Conservation (phyloP, 805 yeast species). For the Torulaspora maleeae region DNA sequence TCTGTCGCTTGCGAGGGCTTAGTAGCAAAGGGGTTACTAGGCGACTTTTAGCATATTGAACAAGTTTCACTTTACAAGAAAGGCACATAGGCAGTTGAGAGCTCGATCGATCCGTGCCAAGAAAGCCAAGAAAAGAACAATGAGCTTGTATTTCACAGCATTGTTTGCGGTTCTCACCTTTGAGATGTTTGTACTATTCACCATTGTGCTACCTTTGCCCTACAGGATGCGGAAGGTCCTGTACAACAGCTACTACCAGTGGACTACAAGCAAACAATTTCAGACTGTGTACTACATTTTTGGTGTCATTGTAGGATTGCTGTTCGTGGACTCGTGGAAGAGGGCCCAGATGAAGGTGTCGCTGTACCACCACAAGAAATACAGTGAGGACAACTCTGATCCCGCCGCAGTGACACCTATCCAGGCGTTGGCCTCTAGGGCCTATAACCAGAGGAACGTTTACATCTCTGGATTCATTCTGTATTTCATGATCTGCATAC, state of each 20-base stretch:
- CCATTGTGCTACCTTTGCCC: conserved; percentile 55
- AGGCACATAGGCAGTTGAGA: not conserved
- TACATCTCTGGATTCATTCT: conserved; percentile 61
- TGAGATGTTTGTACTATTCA: conserved; percentile 48
- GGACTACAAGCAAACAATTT: conserved; percentile 39
- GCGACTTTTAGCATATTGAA: not conserved
- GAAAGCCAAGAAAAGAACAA: conserved; percentile 4
- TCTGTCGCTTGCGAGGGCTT: not conserved
- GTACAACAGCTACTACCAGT: conserved; percentile 36
- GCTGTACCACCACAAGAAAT: conserved; percentile 21
- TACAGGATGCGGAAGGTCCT: conserved; percentile 42
- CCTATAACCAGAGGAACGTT: conserved; percentile 59
- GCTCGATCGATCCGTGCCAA: not conserved
- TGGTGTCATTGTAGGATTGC: conserved; percentile 41
- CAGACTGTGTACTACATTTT: conserved; percentile 44
- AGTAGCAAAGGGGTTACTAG: not conserved
- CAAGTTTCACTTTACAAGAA: not conserved
- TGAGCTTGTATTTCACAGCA: conserved; percentile 35
- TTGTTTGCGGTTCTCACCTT: conserved; percentile 45
- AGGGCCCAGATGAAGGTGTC: conserved; percentile 37
- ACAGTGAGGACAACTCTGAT: conserved; percentile 24
- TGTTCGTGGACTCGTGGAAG: conserved; percentile 53
- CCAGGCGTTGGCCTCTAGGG: conserved; percentile 54
- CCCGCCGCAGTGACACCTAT: conserved; percentile 36
- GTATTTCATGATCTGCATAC: conserved; percentile 50